Evolutionary conservation across 805 yeast species (phyloP).

Genomic region (Yamadazyma kitorensis): DNA sequence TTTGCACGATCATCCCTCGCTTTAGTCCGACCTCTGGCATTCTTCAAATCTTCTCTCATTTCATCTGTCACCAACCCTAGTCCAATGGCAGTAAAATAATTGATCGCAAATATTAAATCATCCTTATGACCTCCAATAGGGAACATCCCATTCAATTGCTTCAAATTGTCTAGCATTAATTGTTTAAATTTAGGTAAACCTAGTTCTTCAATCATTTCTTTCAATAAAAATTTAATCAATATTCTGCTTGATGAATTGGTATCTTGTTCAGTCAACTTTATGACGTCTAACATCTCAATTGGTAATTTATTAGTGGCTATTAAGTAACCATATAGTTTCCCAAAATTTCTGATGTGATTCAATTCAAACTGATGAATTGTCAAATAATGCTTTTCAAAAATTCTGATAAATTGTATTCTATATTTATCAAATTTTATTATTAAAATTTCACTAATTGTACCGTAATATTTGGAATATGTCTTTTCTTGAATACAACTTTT

Average conservation of each 20-base stretch:
- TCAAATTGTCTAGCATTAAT: slow-evolving; percentile 54
- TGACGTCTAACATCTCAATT: slow-evolving; percentile 55
- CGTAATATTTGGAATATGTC: slow-evolving; percentile 82
- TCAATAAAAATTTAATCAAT: slow-evolving; percentile 74
- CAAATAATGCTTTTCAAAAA: slow-evolving; percentile 56
- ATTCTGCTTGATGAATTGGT: slow-evolving; percentile 83
- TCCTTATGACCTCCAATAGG: slow-evolving; percentile 52
- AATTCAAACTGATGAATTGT: slow-evolving; percentile 68
- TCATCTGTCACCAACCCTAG: slow-evolving; percentile 78
- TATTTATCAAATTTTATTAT: slow-evolving; percentile 46
- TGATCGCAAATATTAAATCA: slow-evolving; percentile 72
- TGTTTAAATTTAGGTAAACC: slow-evolving; percentile 54
- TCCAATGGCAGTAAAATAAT: slow-evolving; percentile 91
- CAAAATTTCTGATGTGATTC: slow-evolving; percentile 71
- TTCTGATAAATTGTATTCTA: slow-evolving; percentile 42
- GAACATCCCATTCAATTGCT: slow-evolving; percentile 53
- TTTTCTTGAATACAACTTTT: slow-evolving; percentile 84
- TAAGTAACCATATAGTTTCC: slow-evolving; percentile 83
- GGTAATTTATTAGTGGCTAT: slow-evolving; percentile 67
- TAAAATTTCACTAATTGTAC: slow-evolving; percentile 58
- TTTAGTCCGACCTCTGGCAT: slow-evolving; percentile 10
- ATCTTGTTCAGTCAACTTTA: slow-evolving; percentile 63
- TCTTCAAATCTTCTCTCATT: slow-evolving; percentile 58
- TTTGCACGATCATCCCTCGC: slow-evolving; percentile 16
- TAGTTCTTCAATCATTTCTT: slow-evolving; percentile 72